Conservation (phyloP, 257 asterid species). For the Solanum dulcamara region DNA sequence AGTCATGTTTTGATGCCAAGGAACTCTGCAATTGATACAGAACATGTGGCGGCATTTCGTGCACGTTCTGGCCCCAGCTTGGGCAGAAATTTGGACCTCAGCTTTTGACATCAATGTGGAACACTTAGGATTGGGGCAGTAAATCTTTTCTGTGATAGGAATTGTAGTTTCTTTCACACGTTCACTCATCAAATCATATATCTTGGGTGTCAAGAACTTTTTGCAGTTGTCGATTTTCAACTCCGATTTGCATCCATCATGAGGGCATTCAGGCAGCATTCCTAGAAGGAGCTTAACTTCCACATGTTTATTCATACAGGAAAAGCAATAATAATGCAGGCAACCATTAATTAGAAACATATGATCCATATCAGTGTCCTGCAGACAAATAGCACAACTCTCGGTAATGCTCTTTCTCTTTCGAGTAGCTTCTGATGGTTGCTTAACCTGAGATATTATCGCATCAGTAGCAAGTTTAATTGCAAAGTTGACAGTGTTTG, state of each 20-base stretch:
- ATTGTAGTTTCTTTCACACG: constrained; percentile 19
- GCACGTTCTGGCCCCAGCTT: neutral
- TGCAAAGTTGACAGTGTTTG: neutral
- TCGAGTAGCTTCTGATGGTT: neutral
- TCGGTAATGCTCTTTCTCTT: constrained; percentile 11
- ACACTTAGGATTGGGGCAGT: constrained; percentile 25
- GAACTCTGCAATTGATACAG: constrained; percentile 17
- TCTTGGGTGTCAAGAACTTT: constrained; percentile 10
- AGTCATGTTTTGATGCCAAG: constrained; percentile 13
- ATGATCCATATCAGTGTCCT: constrained; percentile 19
- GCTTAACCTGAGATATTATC: constrained; percentile 12
- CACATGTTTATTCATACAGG: constrained; percentile 40
- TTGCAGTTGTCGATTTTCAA: constrained; percentile 12
- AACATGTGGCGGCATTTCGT: constrained; percentile 7
- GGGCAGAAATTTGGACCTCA: neutral
- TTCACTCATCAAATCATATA: constrained; percentile 9
- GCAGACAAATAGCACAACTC: constrained; percentile 45
- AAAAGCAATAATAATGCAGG: constrained; percentile 39
- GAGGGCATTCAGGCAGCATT: constrained; percentile 21
- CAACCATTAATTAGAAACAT: constrained; percentile 37
- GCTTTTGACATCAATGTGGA: constrained; percentile 20
- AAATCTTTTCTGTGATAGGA: constrained; percentile 14
- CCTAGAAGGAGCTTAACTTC: constrained; percentile 43
- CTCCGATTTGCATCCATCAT: constrained; percentile 12
- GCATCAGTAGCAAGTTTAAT: neutral